A percentile compares a stretch with the other conserved stretches of the same genome.
phyloP scores from a whole-genome alignment of 2,329 filamentous ascomycete genomes.

The Neonectria sp. region DNA sequence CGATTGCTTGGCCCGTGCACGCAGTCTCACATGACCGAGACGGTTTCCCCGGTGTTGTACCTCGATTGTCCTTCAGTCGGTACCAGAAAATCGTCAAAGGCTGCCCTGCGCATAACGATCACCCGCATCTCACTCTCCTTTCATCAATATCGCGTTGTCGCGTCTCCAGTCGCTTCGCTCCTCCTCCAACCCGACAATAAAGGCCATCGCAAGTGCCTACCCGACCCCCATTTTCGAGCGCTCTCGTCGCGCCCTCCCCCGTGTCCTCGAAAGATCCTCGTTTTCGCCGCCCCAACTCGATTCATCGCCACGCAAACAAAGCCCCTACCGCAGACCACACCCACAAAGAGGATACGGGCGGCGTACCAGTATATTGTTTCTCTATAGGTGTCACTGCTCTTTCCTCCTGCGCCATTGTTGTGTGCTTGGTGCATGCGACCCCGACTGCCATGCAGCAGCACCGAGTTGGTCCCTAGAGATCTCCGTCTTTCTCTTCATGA shows the following conservation, averaged over 20 bases:
- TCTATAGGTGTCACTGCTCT: slow-evolving; percentile 21
- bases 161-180: slow-evolving; percentile 28
- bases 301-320: slow-evolving; percentile 6
- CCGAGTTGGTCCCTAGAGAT: slow-evolving; percentile 33
- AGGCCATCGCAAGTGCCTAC: slow-evolving; percentile 18
- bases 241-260: slow-evolving; percentile 28
- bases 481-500: slow-evolving; percentile 39
- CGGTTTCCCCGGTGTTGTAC: slow-evolving; percentile 37
- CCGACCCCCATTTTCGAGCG: slow-evolving; percentile 17
- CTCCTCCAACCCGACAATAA: slow-evolving; percentile 8
- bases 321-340: slow-evolving; percentile 10
- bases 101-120: slow-evolving; percentile 37
- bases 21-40: slow-evolving; percentile 52
- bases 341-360: slow-evolving; percentile 12
- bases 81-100: slow-evolving; percentile 39
- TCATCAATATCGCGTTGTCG: slow-evolving; percentile 37
- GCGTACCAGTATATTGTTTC: background rate
- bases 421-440: slow-evolving; percentile 42
- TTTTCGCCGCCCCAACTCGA: slow-evolving; percentile 25
- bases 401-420: slow-evolving; percentile 28
- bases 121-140: slow-evolving; percentile 33
- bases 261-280: slow-evolving; percentile 18
- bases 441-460: slow-evolving; percentile 43
- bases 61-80: slow-evolving; percentile 22
- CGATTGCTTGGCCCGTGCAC: slow-evolving; percentile 44